These are phyloP conservation scores for Epipyxis sp. DNA, from an alignment of 108 stramenopile species.

Conservation along the genomic window DNA sequence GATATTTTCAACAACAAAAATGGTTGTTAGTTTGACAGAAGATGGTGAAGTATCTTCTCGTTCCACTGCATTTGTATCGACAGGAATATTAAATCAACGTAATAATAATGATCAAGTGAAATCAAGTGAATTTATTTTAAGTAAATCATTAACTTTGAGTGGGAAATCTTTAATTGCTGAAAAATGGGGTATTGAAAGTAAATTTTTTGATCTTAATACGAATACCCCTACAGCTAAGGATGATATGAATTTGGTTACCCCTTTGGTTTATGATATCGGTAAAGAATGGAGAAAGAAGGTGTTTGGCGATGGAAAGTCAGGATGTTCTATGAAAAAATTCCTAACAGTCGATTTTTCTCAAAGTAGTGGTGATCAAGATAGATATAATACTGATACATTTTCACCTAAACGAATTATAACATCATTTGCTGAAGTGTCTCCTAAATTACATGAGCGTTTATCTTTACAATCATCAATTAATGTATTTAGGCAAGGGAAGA, in stretches of 20 bases:
- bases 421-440: background rate
- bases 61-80: background rate
- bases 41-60: background rate
- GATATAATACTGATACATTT: no score
- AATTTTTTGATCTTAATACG: no score
- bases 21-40: background rate
- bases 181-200: no score
- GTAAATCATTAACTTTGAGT: no score
- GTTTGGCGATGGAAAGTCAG: background rate
- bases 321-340: background rate
- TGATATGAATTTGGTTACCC: no score
- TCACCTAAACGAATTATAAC: background rate
- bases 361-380: background rate
- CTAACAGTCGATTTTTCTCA: background rate
- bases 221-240: no score
- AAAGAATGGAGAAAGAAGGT: background rate
- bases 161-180: no score
- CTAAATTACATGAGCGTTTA: background rate
- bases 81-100: constrained; percentile 1
- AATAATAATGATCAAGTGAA: no score
- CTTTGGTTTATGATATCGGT: no score
- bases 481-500: background rate
- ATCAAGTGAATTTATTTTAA: no score
- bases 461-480: background rate
- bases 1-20: background rate